These are phyloP conservation scores for Oidiodendron maius DNA, from an alignment of 495 filamentous ascomycete species.

Conservation along the genomic window DNA sequence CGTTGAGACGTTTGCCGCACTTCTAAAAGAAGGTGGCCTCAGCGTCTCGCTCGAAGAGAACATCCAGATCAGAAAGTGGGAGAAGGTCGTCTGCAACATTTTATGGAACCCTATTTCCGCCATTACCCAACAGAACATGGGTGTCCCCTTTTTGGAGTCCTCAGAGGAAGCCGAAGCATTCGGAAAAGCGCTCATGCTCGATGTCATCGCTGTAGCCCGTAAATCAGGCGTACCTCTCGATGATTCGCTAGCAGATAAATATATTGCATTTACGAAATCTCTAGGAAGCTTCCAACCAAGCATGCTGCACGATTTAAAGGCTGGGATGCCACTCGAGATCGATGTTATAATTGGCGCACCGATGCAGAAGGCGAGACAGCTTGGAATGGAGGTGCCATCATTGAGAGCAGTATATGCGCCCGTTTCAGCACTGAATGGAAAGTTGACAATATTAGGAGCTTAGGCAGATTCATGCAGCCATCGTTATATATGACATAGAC, in stretches of 20 bases:
- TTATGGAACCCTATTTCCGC: slow-evolving; percentile 49
- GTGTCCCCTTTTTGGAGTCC: slow-evolving; percentile 41
- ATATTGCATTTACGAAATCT: slow-evolving; percentile 36
- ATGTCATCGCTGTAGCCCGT: slow-evolving; percentile 43
- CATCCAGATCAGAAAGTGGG: slow-evolving; percentile 44
- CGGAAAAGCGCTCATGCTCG: slow-evolving; percentile 38
- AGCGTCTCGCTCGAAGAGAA: slow-evolving; percentile 32
- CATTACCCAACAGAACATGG: slow-evolving; percentile 44
- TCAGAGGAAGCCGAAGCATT: slow-evolving; percentile 33
- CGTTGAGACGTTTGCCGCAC: slow-evolving; percentile 31
- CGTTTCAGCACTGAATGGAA: slow-evolving; percentile 31
- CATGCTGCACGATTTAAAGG: slow-evolving; percentile 44
- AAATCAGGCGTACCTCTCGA: slow-evolving; percentile 35
- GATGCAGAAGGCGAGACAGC: slow-evolving; percentile 36
- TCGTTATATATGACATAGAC: no score
- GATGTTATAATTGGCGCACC: slow-evolving; percentile 48
- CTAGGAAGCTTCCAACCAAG: slow-evolving; percentile 40
- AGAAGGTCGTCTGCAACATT: slow-evolving; percentile 50
- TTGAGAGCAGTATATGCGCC: slow-evolving; percentile 38
- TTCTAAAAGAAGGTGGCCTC: slow-evolving; percentile 34
- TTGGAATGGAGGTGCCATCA: slow-evolving; percentile 35
- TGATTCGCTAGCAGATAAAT: slow-evolving; percentile 32
- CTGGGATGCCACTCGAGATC: slow-evolving; percentile 38
- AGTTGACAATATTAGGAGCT: no score
- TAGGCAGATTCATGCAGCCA: no score